A percentile compares a stretch with the other conserved stretches of the same genome.
These are phyloP conservation scores for Pleurotus cornucopiae DNA, from an alignment of 768 basidiomycete species.

Conservation along the genomic window DNA sequence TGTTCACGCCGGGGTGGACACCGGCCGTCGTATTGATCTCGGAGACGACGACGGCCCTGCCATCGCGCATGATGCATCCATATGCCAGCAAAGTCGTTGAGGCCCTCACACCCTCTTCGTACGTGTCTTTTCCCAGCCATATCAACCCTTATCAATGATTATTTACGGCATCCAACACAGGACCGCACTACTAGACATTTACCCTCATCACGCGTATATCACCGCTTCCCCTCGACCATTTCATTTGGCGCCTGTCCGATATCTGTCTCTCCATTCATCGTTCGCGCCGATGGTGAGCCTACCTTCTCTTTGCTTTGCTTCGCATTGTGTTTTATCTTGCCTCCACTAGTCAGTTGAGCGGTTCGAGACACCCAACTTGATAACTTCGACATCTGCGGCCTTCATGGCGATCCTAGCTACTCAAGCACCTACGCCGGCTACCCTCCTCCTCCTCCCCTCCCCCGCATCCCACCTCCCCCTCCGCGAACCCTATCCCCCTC, in stretches of 20 bases:
- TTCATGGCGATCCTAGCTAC: slow-evolving; percentile 35
- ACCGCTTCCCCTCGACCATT: slow-evolving; percentile 26
- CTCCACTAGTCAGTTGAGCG: slow-evolving; percentile 23
- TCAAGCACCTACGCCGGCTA: slow-evolving; percentile 17
- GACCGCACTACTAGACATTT: slow-evolving; percentile 48
- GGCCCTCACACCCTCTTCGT: slow-evolving; percentile 44
- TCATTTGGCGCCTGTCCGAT: slow-evolving; percentile 49
- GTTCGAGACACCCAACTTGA: slow-evolving; percentile 54
- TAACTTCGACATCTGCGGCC: slow-evolving; percentile 51
- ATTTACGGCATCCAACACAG: slow-evolving; percentile 22
- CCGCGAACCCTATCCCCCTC: slow-evolving; percentile 34
- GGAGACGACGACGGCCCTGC: slow-evolving; percentile 44
- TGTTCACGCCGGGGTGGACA: slow-evolving; percentile 49
- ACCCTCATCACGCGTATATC: slow-evolving; percentile 46
- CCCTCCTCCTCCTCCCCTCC: slow-evolving; percentile 46
- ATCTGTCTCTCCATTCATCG: slow-evolving; percentile 30
- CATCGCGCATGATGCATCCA: slow-evolving; percentile 43
- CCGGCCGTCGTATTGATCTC: slow-evolving; percentile 44
- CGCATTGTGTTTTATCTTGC: slow-evolving; percentile 11
- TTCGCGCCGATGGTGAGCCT: slow-evolving; percentile 16
- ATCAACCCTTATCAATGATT: background rate
- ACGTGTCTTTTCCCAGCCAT: slow-evolving; percentile 1
- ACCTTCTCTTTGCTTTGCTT: background rate
- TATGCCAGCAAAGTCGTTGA: slow-evolving; percentile 43
- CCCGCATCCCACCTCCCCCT: slow-evolving; percentile 35